phyloP scores from a whole-genome alignment of 805 yeast genomes.

The Ogataea philodendri region DNA sequence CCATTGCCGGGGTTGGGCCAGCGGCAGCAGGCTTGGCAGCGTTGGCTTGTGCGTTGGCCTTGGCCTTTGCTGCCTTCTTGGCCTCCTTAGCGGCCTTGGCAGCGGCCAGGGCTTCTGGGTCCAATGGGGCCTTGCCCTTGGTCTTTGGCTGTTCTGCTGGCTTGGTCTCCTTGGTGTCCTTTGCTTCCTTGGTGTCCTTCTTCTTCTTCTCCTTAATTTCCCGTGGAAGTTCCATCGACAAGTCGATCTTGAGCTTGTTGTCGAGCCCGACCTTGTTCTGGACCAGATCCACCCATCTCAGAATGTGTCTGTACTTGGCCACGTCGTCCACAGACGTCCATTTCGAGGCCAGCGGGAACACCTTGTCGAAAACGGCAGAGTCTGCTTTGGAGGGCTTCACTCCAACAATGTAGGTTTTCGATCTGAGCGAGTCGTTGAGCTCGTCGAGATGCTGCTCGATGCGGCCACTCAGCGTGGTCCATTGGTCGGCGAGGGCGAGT shows the following conservation, averaged over 20 bases:
- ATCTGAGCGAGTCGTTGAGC: slow-evolving; percentile 68
- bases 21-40: slow-evolving; percentile 49
- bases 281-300: slow-evolving; percentile 89
- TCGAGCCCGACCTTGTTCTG: slow-evolving; percentile 61
- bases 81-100: slow-evolving; percentile 40
- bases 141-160: slow-evolving; percentile 6
- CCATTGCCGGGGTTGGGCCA: slow-evolving; percentile 76
- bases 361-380: slow-evolving; percentile 61
- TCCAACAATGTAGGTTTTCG: slow-evolving; percentile 69
- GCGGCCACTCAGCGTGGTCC: slow-evolving; percentile 69
- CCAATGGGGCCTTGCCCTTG: slow-evolving; percentile 22
- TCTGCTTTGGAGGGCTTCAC: slow-evolving; percentile 70
- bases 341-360: slow-evolving; percentile 56
- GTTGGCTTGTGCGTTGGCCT: slow-evolving; percentile 53
- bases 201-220: slow-evolving; percentile 39
- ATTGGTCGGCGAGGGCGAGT: slow-evolving; percentile 70
- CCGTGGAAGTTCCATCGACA: slow-evolving; percentile 65
- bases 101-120: slow-evolving; percentile 33
- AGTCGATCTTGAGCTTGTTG: slow-evolving; percentile 56
- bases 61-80: slow-evolving; percentile 45
- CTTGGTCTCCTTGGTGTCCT: slow-evolving; percentile 17
- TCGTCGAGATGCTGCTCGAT: slow-evolving; percentile 53
- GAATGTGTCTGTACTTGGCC: slow-evolving; percentile 71
- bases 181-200: slow-evolving; percentile 28
- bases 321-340: slow-evolving; percentile 55